Base-by-base conservation (phyloP, 1,139 yeast species). In the Fermentozyma sake region DNA sequence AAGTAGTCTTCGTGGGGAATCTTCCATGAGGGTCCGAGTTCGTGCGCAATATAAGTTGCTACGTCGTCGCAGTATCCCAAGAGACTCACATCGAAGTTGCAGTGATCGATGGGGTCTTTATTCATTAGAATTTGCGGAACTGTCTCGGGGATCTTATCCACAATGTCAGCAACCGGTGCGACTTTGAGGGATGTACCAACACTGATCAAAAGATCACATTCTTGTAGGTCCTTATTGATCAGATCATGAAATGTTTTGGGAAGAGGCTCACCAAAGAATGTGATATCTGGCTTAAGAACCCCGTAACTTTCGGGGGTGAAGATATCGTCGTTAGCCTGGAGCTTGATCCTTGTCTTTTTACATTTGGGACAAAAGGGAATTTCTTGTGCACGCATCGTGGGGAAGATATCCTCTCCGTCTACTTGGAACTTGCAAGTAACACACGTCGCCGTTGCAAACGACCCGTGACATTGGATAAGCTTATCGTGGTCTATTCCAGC, bases 131-230 rank as follows among this genome's bases (percentile, higher is more conserved):
- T 68, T 51, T 89, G 96, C 0, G 97, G 97, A 2, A 86, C 76
- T 18, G 71, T 54, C 12, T 72, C 72, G 0, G 84, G 80, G 2
- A 87, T 55, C 52, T 75, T 68, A 33, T 85, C 79, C n/a, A 87
- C 78, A 68, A 50, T 84, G 91, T 73, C 63, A 12, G 62, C 48
- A 4, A 91, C 97, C 0, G 98, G 98, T 0, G 95, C 89, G 16
- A 91, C 98, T 50, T 89, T 86, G 34, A 91, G 67, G 14, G 97
- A 89, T 0, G 98, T 91, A 7, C 98, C 98, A 11, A 89, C 79
- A 52, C 95, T 82, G 5, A 91, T 71, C 24, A 91, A 58, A 31
- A 91, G 61, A 56, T 91, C 97, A 57, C 96, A 86, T 16, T 42
- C 38, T 11, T 30, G 35, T 11, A 80, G 62, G 46, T 81, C 91